These are phyloP conservation scores for Styphnolobium japonicum DNA, from an alignment of 306 rosid species.

Conservation along the genomic window DNA sequence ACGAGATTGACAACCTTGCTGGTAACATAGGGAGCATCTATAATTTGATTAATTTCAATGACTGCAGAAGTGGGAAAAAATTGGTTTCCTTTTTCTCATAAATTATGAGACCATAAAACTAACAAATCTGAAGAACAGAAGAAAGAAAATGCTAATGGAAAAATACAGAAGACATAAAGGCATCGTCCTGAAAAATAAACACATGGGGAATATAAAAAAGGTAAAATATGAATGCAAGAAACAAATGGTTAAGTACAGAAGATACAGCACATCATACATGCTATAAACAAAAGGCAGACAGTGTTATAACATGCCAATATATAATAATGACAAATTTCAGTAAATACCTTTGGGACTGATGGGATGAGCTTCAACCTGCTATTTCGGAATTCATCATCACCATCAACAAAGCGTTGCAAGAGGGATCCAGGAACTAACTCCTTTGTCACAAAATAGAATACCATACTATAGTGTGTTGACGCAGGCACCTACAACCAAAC, in stretches of 20 bases:
- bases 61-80: background rate
- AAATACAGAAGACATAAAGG: background rate
- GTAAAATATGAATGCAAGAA: background rate
- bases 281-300: background rate
- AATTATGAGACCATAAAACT: background rate
- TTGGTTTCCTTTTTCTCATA: background rate
- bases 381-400: slow-evolving; percentile 96
- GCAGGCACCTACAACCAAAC: slow-evolving; percentile 74
- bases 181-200: background rate
- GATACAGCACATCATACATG: background rate
- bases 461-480: slow-evolving; percentile 96
- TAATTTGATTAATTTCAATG: too few relatives aligned
- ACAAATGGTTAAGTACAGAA: background rate
- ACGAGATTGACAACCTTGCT: background rate
- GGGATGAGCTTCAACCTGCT: slow-evolving; percentile 97
- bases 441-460: slow-evolving; percentile 87
- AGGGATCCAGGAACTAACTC: slow-evolving; percentile 87
- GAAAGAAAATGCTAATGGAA: background rate
- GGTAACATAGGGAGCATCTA: background rate
- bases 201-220: background rate
- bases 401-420: slow-evolving; percentile 94
- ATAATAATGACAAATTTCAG: slow-evolving; percentile 23
- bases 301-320: background rate
- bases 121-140: background rate
- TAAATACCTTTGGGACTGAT: slow-evolving; percentile 90